Conservation (phyloP, 768 basidiomycete species). For the Dioszegia hungarica region DNA sequence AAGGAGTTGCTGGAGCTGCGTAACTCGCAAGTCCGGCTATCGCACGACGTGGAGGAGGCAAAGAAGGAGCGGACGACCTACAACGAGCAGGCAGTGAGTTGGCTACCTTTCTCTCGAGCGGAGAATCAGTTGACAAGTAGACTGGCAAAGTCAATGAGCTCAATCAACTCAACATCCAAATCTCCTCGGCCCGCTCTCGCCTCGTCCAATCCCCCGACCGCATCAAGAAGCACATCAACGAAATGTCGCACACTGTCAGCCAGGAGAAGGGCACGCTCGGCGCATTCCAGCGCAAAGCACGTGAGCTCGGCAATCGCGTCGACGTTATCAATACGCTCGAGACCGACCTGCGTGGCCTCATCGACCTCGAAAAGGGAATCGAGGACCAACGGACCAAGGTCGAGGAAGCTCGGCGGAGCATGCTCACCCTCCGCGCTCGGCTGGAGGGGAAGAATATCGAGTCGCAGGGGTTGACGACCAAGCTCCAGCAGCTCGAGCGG, state of each 20-base stretch:
- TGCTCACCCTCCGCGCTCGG: conserved; percentile 62
- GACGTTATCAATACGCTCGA: conserved; percentile 68
- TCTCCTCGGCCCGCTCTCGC: conserved; percentile 62
- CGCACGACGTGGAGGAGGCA: conserved; percentile 63
- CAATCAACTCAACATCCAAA: conserved; percentile 58
- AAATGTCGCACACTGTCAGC: conserved; percentile 64
- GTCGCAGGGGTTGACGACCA: conserved; percentile 62
- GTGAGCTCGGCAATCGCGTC: conserved; percentile 72
- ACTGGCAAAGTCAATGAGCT: conserved; percentile 63
- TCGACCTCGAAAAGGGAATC: conserved; percentile 37
- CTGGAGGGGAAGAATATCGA: conserved; percentile 71
- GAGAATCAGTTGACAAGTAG: conserved; percentile 26
- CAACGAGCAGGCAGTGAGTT: conserved; percentile 60
- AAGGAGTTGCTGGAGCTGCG: conserved; percentile 72
- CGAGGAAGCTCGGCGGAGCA: conserved; percentile 57
- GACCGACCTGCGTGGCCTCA: conserved; percentile 50
- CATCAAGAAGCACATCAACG: conserved; percentile 71
- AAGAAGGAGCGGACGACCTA: conserved; percentile 66
- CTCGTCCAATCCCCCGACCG: conserved; percentile 90
- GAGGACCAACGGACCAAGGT: conserved; percentile 16
- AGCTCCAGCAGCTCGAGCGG: conserved; percentile 74
- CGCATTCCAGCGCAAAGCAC: conserved; percentile 65
- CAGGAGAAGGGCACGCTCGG: conserved; percentile 68
- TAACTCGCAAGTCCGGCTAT: conserved; percentile 54
- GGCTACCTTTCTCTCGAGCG: not conserved